phyloP scores from a whole-genome alignment of 805 yeast species.

The Myxozyma monticola region DNA sequence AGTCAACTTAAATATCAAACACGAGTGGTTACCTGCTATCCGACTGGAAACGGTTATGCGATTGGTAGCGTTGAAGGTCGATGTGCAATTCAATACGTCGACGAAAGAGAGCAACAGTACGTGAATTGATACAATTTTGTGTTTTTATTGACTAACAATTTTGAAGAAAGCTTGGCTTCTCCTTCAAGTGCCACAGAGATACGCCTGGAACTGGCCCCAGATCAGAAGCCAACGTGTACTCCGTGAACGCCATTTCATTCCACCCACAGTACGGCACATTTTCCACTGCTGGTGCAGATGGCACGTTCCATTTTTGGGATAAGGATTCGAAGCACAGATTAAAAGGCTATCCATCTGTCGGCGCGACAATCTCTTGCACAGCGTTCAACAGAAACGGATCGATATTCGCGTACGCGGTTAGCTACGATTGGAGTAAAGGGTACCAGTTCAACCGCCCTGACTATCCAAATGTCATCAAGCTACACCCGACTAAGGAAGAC shows the following conservation, averaged over 20 bases:
- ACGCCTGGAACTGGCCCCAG: conserved; percentile 51
- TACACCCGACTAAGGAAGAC: conserved; percentile 82
- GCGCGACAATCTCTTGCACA: conserved; percentile 66
- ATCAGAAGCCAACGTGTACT: conserved; percentile 65
- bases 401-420: conserved; percentile 84
- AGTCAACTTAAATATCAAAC: conserved; percentile 92
- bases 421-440: conserved; percentile 94
- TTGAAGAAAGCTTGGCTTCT: conserved; percentile 47
- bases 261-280: conserved; percentile 91
- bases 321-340: conserved; percentile 86
- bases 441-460: conserved; percentile 72
- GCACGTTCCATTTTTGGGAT: conserved; percentile 94
- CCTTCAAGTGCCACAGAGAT: conserved; percentile 93
- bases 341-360: conserved; percentile 69
- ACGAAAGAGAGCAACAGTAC: conserved; percentile 61
- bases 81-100: conserved; percentile 90
- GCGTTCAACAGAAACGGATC: conserved; percentile 81
- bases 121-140: background rate
- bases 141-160: background rate
- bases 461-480: conserved; percentile 70
- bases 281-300: conserved; percentile 93
- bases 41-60: conserved; percentile 91
- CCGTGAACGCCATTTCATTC: conserved; percentile 78
- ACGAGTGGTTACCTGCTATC: conserved; percentile 75
- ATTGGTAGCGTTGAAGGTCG: conserved; percentile 93